These are phyloP conservation scores for Rubia peregrina DNA, from an alignment of 305 asterid species.

Conservation along the genomic window DNA sequence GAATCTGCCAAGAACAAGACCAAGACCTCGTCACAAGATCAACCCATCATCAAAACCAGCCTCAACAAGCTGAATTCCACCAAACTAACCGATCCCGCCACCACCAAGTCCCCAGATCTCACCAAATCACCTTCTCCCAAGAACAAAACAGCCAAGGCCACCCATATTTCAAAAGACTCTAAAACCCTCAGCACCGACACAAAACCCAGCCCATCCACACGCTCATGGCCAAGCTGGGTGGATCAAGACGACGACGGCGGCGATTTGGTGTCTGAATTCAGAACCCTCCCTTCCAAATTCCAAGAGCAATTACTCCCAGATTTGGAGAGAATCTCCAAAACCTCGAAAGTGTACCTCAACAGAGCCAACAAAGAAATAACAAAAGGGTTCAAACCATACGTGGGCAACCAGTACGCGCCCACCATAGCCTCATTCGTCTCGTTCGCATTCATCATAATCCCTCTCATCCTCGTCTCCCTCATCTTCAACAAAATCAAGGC, in stretches of 20 bases:
- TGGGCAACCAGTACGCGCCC: conserved; percentile 77
- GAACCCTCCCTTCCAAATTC: conserved; percentile 64
- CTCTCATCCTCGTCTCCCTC: conserved; percentile 67
- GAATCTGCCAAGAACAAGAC: conserved; percentile 37
- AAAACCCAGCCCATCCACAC: conserved; percentile 22
- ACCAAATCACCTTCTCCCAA: conserved; percentile 31
- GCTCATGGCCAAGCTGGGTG: conserved; percentile 31
- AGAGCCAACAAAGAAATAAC: conserved; percentile 73
- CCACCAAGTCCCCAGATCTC: conserved; percentile 55
- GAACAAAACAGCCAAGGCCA: conserved; percentile 33
- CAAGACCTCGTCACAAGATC: conserved; percentile 29
- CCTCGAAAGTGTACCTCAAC: conserved; percentile 50
- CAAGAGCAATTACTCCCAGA: conserved; percentile 79
- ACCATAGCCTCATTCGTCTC: conserved; percentile 56
- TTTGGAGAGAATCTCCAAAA: conserved; percentile 61
- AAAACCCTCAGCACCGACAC: conserved; percentile 1
- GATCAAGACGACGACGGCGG: conserved; percentile 38
- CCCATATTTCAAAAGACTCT: conserved; percentile 3
- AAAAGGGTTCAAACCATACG: conserved; percentile 64
- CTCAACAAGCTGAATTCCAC: conserved; percentile 58
- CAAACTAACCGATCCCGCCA: conserved; percentile 18
- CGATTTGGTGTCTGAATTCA: conserved; percentile 58
- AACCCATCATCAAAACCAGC: conserved; percentile 34
- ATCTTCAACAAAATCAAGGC: conserved; percentile 64
- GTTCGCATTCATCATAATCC: conserved; percentile 61